Base-by-base conservation (phyloP, 805 yeast genomes). In the Metschnikowia baotianmanensis region DNA sequence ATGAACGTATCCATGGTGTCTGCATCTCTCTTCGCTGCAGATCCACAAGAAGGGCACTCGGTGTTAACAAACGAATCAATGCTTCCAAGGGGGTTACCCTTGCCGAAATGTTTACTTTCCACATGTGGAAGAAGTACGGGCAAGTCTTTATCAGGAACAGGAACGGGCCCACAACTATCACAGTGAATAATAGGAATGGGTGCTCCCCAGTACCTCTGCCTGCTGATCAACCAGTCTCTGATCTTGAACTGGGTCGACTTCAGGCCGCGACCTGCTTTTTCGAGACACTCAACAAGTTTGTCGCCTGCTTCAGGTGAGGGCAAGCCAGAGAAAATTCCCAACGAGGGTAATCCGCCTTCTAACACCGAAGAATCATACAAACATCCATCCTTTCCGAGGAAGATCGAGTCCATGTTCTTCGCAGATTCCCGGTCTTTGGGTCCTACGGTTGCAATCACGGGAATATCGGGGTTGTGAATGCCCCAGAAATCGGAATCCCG, bases 1-100 rank as follows among this genome's bases (percentile, higher is more conserved):
- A 93, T 91, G 57, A 93, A 93, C 0, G 99, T 93, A 58, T 93
- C 99, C 99, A 93, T 91, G 0, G 99, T 93, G 56, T 93, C 99
- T 0, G 98, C 87, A 50, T 93, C 99, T 53, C 99, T 75, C 42
- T 76, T 79, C 0, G 96, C 95, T 10, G 61, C 58, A 1, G 70
- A 67, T 3, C 81, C 80, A 66, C 99, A 93, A 0, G 76, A 72
- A 6, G 99, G 99, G 60, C 99, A 93, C 22, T 67, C 60, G 1
- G 84, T 78, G 45, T 86, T 71, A 7, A 81, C 80, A 70, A 88
- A 91, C 15, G 80, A 83, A 0, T 75, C 75, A 37, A 82, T 67
- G 17, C 77, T 72, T 2, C 80, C 78, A 31, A 91, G 67, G 1
- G 72, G 71, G 31, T 64, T 69, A 7, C 97, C 96, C 33, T 84